Conservation (phyloP, 805 yeast genomes). For the Deakozyma indianensis region DNA sequence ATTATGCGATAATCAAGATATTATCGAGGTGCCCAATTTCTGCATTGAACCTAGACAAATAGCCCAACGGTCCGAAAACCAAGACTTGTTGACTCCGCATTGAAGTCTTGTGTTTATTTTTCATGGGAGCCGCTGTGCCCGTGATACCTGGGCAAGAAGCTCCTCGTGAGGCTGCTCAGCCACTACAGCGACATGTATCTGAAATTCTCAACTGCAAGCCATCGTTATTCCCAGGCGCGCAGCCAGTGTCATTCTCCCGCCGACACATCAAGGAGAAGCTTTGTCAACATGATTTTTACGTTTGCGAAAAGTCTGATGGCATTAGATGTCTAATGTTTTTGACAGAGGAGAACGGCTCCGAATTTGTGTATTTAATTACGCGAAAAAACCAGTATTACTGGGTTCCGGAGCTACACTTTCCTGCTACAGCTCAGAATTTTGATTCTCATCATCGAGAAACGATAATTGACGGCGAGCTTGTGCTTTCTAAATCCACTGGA, state of each 20-base stretch:
- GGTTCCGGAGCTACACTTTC: conserved; percentile 71
- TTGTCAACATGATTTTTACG: conserved; percentile 64
- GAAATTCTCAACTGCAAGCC: conserved; percentile 41
- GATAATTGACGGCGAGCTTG: conserved; percentile 87
- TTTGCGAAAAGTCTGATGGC: conserved; percentile 95
- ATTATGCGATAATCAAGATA: too few relatives aligned
- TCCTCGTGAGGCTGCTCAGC: conserved; percentile 56
- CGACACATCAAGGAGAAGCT: conserved; percentile 53
- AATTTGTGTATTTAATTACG: conserved; percentile 78
- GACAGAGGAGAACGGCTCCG: conserved; percentile 58
- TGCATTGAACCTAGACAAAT: too few relatives aligned
- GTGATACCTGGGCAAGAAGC: conserved; percentile 74
- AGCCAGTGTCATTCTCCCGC: conserved; percentile 82
- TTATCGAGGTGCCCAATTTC: too few relatives aligned
- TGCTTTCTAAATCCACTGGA: conserved; percentile 27
- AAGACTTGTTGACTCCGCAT: too few relatives aligned
- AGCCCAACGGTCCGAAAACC: too few relatives aligned
- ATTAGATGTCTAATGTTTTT: conserved; percentile 61
- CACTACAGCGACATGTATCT: conserved; percentile 54
- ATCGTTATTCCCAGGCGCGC: conserved; percentile 66
- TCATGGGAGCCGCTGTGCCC: conserved; percentile 45
- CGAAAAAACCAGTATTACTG: conserved; percentile 77
- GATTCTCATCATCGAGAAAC: conserved; percentile 66
- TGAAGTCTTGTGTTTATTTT: too few relatives aligned
- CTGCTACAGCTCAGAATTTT: conserved; percentile 32